phyloP scores from a whole-genome alignment of 2,329 filamentous ascomycete species.

The Exophiala aquamarina region DNA sequence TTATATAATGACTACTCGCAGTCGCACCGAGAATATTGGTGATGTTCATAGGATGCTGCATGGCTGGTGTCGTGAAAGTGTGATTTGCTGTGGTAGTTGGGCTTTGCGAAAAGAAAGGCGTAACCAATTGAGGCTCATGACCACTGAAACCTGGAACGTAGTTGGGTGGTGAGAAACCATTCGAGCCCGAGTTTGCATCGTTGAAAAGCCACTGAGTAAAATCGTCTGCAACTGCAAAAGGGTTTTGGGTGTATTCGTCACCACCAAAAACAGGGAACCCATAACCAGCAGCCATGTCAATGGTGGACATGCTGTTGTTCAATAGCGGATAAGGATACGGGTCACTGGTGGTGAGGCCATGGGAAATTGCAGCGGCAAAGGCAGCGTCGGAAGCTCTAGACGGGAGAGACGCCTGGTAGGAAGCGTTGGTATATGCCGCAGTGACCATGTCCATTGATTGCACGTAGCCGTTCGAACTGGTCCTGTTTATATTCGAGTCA shows the following conservation, averaged over 20 bases:
- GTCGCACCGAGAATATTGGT: conserved; percentile 76
- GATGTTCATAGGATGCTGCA: conserved; percentile 82
- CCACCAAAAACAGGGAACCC: conserved; percentile 83
- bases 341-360: conserved; percentile 28
- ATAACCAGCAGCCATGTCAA: conserved; percentile 40
- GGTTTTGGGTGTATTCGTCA: conserved; percentile 80
- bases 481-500: conserved; percentile 14
- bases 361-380: conserved; percentile 30
- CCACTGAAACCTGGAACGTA: conserved; percentile 44
- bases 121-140: conserved; percentile 46
- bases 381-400: conserved; percentile 29
- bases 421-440: conserved; percentile 14
- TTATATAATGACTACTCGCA: conserved; percentile 71
- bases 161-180: conserved; percentile 45
- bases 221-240: conserved; percentile 83
- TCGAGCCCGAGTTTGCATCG: conserved; percentile 55
- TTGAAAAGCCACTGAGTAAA: conserved; percentile 85
- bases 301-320: conserved; percentile 26
- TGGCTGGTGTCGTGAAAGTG: not conserved
- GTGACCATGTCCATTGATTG: conserved; percentile 16
- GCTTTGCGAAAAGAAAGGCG: conserved; percentile 52
- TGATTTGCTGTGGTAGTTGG: conserved; percentile 45
- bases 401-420: conserved; percentile 16
- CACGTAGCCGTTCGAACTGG: conserved; percentile 16
- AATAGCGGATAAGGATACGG: conserved; percentile 23